Evolutionary conservation across 2,329 filamentous ascomycete genomes (phyloP), one percentile per base, ranked within the genome.

Genomic region (Triangularia verruculosa): DNA sequence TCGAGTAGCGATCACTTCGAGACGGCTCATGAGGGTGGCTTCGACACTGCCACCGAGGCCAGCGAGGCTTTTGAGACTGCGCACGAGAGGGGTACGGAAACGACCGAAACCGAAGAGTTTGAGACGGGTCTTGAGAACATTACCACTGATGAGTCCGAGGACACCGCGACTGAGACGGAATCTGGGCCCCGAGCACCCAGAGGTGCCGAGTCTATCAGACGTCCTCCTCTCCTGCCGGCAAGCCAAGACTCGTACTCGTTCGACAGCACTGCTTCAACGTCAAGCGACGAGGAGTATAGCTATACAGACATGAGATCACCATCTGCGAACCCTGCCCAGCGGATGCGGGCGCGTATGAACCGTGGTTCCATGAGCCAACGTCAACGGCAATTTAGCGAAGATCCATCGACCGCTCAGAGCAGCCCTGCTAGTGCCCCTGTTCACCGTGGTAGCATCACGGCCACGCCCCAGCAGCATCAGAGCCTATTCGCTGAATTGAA

Each of bases 401-500:
- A 88, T 66, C 82, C 83, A 2, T 74, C 74, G 54, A 77, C 85
- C 66, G 82, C 82, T 52, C 83, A 84, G 72, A 90, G 87, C 65
- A 86, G 85, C 72, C 80, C 76, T 17, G 81, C 79, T 65, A 15
- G 22, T 24, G 51, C 51, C 51, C 20, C 51, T 3, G 82, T 80
- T 69, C 12, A 27, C 11, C 57, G 57, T 24, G 22, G 24, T n/a
- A 83, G 79, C 66, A 75, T 75, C 55, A 72, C 78, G 61, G 78
- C 78, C 54, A 85, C 83, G 2, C 80, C 85, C 9, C 78, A 83
- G 62, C 75, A 97, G 79, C 78, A 83, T 62, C 75, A 97, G 79
- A 98, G 90, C 72, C 81, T 99, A 58, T 96, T 95, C 74, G 93
- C 93, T 47, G 95, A 99, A 76, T 83, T 99, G 51, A 92, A 90